phyloP scores from a whole-genome alignment of 805 yeast genomes.

The Lachancea waltii region DNA sequence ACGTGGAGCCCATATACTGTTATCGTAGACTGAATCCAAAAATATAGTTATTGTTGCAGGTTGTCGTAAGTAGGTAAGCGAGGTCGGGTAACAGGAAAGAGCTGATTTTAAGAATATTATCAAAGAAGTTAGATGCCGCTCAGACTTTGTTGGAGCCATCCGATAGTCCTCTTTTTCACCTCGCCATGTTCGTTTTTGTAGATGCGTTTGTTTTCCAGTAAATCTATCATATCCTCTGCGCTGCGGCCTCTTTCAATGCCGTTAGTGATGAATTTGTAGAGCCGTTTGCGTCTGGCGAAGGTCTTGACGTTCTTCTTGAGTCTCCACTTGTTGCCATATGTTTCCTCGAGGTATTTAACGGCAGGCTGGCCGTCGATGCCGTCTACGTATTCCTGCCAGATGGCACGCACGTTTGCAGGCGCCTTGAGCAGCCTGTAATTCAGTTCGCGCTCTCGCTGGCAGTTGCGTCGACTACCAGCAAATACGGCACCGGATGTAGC shows the following conservation, averaged over 20 bases:
- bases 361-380: constrained; percentile 40
- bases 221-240: constrained; percentile 30
- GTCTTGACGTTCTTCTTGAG: constrained; percentile 32
- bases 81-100: no score
- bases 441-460: constrained; percentile 9
- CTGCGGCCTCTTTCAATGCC: constrained; percentile 32
- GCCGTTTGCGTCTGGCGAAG: constrained; percentile 32
- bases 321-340: constrained; percentile 40
- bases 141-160: constrained; percentile 34
- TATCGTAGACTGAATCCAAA: no score
- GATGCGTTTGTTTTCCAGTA: constrained; percentile 27
- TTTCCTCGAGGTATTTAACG: constrained; percentile 35
- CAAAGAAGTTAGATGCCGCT: constrained; percentile 27
- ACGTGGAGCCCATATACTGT: no score
- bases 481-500: background rate
- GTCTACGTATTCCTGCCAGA: constrained; percentile 36
- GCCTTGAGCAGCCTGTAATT: constrained; percentile 30
- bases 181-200: constrained; percentile 32
- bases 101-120: no score
- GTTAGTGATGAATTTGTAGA: constrained; percentile 31
- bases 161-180: constrained; percentile 30
- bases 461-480: background rate
- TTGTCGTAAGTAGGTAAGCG: no score
- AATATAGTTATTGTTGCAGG: no score
- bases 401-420: constrained; percentile 30